Conservation (phyloP, 495 filamentous ascomycete genomes). For the Penicillium bialowiezense region DNA sequence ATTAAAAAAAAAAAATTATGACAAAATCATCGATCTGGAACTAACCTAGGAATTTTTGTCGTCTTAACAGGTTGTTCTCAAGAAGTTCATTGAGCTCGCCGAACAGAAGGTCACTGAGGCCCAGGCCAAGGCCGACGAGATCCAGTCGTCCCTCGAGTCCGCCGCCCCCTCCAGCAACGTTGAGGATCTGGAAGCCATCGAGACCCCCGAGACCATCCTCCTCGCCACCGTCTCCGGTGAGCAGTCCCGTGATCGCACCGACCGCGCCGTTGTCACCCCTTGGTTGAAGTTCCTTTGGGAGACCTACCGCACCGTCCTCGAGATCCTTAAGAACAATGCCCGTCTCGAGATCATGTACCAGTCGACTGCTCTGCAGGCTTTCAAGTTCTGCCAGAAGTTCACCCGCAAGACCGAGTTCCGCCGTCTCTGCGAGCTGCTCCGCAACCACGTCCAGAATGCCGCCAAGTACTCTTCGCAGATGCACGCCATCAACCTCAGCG, state of each 20-base stretch:
- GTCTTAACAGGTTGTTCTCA: slow-evolving; percentile 69
- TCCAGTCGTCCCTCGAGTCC: slow-evolving; percentile 82
- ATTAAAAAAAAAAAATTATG: slow-evolving; percentile 38
- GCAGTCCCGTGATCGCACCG: slow-evolving; percentile 93
- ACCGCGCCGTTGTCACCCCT: slow-evolving; percentile 95
- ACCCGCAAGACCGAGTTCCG: slow-evolving; percentile 99
- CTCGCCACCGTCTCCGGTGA: slow-evolving; percentile 97
- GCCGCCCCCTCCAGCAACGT: slow-evolving; percentile 68
- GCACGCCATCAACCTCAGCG: slow-evolving; percentile 98
- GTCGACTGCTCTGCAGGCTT: slow-evolving; percentile 94
- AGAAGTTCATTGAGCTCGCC: slow-evolving; percentile 95
- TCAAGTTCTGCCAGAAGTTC: slow-evolving; percentile 98
- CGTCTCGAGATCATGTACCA: slow-evolving; percentile 97
- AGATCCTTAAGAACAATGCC: slow-evolving; percentile 98
- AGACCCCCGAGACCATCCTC: slow-evolving; percentile 97
- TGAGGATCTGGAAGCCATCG: slow-evolving; percentile 93
- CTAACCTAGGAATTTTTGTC: slow-evolving; percentile 21
- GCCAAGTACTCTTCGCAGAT: slow-evolving; percentile 99
- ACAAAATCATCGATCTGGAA: background rate
- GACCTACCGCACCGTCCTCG: slow-evolving; percentile 97
- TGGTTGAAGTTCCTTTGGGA: slow-evolving; percentile 99
- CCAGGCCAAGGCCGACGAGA: slow-evolving; percentile 91
- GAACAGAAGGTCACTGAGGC: slow-evolving; percentile 95
- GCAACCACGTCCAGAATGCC: slow-evolving; percentile 98
- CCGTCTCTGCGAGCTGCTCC: slow-evolving; percentile 92